Base-by-base conservation (phyloP, 176 grass and related monocot species). In the Alopecurus myosuroides region DNA sequence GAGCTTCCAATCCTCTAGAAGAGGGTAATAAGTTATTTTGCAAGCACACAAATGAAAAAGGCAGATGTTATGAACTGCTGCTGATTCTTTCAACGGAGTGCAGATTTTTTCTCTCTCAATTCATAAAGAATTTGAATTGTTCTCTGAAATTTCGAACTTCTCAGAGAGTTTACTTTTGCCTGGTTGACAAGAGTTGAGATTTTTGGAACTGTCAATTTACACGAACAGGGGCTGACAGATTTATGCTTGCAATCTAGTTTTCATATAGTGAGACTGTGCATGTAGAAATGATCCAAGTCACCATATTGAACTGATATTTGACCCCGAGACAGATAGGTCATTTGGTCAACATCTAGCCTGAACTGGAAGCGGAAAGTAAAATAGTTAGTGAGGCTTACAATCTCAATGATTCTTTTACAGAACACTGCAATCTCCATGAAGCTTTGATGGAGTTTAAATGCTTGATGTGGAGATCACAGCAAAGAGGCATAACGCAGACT, bases 401-500 rank as follows among this genome's bases (percentile, higher is more conserved):
- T 25, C 28, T 79, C 1, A 22, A 9, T 63, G 18, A 30, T 80
- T 35, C 40, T 11, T 48, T 48, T 33, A 14, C 20, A 48, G 19
- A 66, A 49, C 19, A 80, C 10, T 34, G 28, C 29, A 74, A 46
- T 33, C 19, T 25, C 56, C 57, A 74, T 23, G 82, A 64, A 63
- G 30, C 70, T 75, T 36, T 14, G 33, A 35, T 39, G 11, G 36
- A 60, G 49, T 31, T 31, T 44, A 73, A 61, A 75, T 61, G 70
- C 33, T 75, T 60, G 30, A 84, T 76, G 29, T 46, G 50, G 81
- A 68, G 81, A 50, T 67, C 46, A 13, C 44, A 81, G 9, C 62
- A 6, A 76, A 35, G 9, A 28, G 55, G 76, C n/a, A 42, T 39
- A 51, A 7, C 52, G 57, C 42, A 66, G 49, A 62, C 34, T 52